Percentiles rank a stretch among this genome's conserved stretches.
Evolutionary conservation across 169 alveolate species (phyloP).

Genomic region (Plasmodium gaboni): DNA sequence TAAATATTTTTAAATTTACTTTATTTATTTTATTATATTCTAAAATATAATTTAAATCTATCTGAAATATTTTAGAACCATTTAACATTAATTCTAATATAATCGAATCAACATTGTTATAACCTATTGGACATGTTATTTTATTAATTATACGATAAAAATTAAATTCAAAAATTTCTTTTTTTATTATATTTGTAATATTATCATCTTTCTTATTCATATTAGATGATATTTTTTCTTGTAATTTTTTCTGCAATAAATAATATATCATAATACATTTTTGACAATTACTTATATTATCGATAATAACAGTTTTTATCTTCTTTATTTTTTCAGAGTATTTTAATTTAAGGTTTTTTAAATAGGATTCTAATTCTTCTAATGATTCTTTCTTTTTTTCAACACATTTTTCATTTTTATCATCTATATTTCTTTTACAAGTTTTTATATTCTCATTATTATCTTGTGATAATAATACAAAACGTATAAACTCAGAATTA

Average conservation of each 20-base stretch:
- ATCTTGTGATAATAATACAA: neutral
- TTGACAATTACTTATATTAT: conserved; percentile 53
- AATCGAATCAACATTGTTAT: conserved; percentile 36
- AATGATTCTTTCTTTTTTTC: neutral
- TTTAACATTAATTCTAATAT: conserved; percentile 60
- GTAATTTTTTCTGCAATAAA: conserved; percentile 44
- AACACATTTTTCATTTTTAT: conserved; percentile 9
- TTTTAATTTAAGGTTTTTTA: conserved; percentile 1
- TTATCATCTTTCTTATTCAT: conserved; percentile 31
- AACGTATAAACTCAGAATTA: conserved; percentile 30
- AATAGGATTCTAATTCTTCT: no score
- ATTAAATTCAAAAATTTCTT: conserved; percentile 43
- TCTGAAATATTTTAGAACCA: conserved; percentile 59
- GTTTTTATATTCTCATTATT: conserved; percentile 10
- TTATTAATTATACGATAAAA: conserved; percentile 48
- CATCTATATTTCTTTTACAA: conserved; percentile 12
- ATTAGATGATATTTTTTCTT: conserved; percentile 16
- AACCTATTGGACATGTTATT: conserved; percentile 22
- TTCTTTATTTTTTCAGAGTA: conserved; percentile 15
- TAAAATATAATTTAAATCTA: conserved; percentile 26
- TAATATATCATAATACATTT: conserved; percentile 67
- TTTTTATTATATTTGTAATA: conserved; percentile 39
- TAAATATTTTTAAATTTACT: conserved; percentile 25
- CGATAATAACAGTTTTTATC: conserved; percentile 27
- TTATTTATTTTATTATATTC: conserved; percentile 42